Base-by-base conservation (phyloP, 768 basidiomycete species). In the Amylocystis lapponica region DNA sequence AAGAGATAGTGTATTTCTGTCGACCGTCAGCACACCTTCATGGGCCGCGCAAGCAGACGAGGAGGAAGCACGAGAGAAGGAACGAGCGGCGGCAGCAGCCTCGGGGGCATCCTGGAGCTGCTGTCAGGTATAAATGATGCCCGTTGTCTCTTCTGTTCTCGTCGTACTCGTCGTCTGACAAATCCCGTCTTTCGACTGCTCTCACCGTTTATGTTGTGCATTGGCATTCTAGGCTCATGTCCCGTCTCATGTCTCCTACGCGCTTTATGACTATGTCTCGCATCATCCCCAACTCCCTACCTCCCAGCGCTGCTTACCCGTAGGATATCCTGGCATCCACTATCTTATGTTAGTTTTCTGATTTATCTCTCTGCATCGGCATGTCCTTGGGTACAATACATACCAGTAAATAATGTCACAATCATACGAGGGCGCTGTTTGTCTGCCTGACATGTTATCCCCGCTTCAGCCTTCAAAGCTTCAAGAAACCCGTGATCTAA, bases 31-130 rank as follows among this genome's bases (percentile, higher is more conserved):
- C 43, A 72, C 83, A 25, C 86, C 87, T 5, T 70, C 77, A 13
- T 90, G 87, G 86, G 75, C 79, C 37, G 83, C 81, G 11, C 83
- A 86, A 58, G 85, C 86, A 19, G 86, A 86, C 43, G 84, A 79
- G 56, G 86, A 90, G 58, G 85, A 84, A 56, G 84, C 82, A 16
- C 72, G 72, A 31, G 70, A 74, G 59, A 72, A 74, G 54, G 71
- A 66, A 16, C 66, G 69, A 14, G 57, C 58, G n/a, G 53, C 59
- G 22, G 66, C 75, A 22, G n/a, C n/a, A n/a, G n/a, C n/a, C n/a
- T n/a, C n/a, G n/a, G 72, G 75, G 30, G 54, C 62, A 42, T 55
- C 57, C 17, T 87, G 83, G 86, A 81, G 66, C 58, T 87, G 86
- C 59, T 87, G 86, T 62, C 78, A 73, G 62, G 64, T 57, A 55